phyloP scores from a whole-genome alignment of 805 yeast genomes.

The Metschnikowia henanensis region DNA sequence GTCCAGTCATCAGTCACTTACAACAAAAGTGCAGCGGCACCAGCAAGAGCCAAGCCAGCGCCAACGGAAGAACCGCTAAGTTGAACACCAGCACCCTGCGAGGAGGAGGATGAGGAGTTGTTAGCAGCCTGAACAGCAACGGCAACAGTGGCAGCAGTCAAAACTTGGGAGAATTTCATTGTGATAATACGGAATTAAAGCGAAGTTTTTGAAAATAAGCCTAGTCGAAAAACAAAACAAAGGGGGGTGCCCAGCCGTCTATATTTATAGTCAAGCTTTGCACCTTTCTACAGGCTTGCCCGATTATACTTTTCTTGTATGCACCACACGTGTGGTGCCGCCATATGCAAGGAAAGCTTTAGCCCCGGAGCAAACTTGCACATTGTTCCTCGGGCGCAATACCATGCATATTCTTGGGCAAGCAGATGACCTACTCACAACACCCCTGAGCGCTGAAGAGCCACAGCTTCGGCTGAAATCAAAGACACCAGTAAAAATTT shows the following conservation, averaged over 20 bases:
- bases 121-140: constrained; percentile 25
- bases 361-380: neutral
- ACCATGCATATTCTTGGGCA: too few relatives aligned
- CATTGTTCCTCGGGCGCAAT: too few relatives aligned
- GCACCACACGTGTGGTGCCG: neutral
- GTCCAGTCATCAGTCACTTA: constrained; percentile 2
- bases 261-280: neutral
- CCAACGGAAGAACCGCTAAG: constrained; percentile 16
- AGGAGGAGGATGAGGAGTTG: constrained; percentile 17
- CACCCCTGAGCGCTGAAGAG: too few relatives aligned
- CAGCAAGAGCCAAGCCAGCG: constrained; percentile 22
- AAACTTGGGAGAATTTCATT: constrained; percentile 24
- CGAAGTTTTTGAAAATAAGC: neutral
- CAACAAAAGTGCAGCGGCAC: constrained; percentile 21
- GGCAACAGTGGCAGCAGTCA: constrained; percentile 19
- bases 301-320: neutral
- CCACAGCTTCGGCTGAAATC: too few relatives aligned
- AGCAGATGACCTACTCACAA: too few relatives aligned
- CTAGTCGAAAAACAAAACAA: neutral
- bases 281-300: neutral
- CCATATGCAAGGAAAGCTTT: neutral
- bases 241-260: neutral
- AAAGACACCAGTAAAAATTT: too few relatives aligned
- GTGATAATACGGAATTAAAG: neutral
- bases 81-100: constrained; percentile 17